Evolutionary conservation across 164 flowering plant species (phyloP).

Genomic region (Nelumbo lutea): DNA sequence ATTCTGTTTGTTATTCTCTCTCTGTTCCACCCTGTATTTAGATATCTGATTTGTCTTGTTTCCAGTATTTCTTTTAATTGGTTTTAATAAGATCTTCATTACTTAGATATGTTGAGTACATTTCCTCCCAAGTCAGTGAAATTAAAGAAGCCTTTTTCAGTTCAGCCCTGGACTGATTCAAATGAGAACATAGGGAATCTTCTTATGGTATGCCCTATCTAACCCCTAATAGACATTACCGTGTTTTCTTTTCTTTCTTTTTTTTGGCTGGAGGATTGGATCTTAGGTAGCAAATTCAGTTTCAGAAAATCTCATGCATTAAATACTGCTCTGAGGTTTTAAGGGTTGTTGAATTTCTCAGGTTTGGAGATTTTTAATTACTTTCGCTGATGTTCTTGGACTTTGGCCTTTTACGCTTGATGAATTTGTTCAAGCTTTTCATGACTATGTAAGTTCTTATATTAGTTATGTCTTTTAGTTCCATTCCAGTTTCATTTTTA

Average conservation of each 20-base stretch:
- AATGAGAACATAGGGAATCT: conserved; percentile 81
- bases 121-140: conserved; percentile 70
- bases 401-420: conserved; percentile 95
- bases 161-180: conserved; percentile 73
- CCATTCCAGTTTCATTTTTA: conserved; percentile 1
- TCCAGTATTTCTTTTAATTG: neutral
- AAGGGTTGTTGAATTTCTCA: conserved; percentile 17
- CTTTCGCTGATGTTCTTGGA: conserved; percentile 88
- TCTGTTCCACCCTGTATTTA: neutral
- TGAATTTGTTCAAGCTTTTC: conserved; percentile 90
- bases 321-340: conserved; percentile 5
- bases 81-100: conserved; percentile 13
- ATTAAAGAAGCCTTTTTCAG: conserved; percentile 59
- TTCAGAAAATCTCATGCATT: neutral
- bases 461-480: neutral
- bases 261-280: neutral
- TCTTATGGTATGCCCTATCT: conserved; percentile 61
- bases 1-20: neutral
- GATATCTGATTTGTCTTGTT: neutral
- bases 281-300: neutral
- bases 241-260: neutral
- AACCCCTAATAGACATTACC: neutral
- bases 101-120: conserved; percentile 45
- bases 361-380: conserved; percentile 89
- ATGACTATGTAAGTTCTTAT: conserved; percentile 68